Evolutionary conservation across 176 grass and related monocot species (phyloP).

Genomic region (Miscanthus lutarioriparius): DNA sequence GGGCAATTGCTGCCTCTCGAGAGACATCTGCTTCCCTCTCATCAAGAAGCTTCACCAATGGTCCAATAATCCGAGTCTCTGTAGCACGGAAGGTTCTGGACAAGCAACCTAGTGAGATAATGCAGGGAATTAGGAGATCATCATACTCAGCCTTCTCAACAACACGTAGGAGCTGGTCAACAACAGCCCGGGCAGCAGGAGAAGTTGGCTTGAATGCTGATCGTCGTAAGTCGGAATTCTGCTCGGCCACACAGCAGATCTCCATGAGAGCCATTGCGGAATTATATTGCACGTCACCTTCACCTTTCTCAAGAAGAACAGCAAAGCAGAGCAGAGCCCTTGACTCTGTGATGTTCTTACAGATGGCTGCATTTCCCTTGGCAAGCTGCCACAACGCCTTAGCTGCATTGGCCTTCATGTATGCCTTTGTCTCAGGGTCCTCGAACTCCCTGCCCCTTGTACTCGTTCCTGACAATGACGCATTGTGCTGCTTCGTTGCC

Average conservation of each 20-base stretch:
- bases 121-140: conserved; percentile 89
- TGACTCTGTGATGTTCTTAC: conserved; percentile 97
- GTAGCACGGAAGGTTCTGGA: conserved; percentile 96
- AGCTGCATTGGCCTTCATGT: conserved; percentile 94
- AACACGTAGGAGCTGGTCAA: conserved; percentile 81
- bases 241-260: conserved; percentile 77
- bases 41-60: conserved; percentile 84
- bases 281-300: conserved; percentile 75
- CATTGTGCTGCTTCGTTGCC: conserved; percentile 48
- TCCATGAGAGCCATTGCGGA: conserved; percentile 99
- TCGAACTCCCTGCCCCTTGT: conserved; percentile 81
- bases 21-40: conserved; percentile 80
- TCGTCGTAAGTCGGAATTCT: conserved; percentile 67
- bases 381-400: conserved; percentile 89
- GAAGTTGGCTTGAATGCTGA: conserved; percentile 91
- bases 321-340: conserved; percentile 92
- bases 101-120: conserved; percentile 77
- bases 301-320: conserved; percentile 80
- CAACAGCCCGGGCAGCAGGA: conserved; percentile 81
- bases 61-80: conserved; percentile 86
- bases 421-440: conserved; percentile 76
- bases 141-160: conserved; percentile 91
- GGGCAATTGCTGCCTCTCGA: conserved; percentile 56
- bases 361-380: conserved; percentile 77
- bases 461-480: conserved; percentile 51